A percentile compares a stretch with the other conserved stretches of the same genome.
phyloP scores from a whole-genome alignment of 139 green algal genomes.

The Ostreobium quekettii region DNA sequence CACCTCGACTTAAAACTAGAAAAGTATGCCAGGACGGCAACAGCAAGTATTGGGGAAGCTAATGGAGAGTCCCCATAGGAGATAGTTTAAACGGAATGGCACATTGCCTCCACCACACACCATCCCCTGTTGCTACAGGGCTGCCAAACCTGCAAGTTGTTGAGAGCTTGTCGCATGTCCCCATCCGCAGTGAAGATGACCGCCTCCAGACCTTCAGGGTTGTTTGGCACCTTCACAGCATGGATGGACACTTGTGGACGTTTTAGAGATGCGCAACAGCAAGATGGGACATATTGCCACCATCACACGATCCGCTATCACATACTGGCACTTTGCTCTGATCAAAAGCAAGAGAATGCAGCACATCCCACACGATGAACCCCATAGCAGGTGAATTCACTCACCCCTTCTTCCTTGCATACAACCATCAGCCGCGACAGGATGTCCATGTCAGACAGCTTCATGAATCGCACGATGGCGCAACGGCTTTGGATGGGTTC shows the following conservation, averaged over 20 bases:
- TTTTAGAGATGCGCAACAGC: too few species aligned
- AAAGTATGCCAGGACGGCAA: background rate
- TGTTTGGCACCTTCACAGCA: conserved; percentile 50
- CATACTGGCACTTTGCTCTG: too few species aligned
- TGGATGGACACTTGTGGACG: too few species aligned
- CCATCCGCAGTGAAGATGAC: conserved; percentile 97
- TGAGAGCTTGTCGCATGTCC: conserved; percentile 98
- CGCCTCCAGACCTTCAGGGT: conserved; percentile 81
- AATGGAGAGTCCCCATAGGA: background rate
- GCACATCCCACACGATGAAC: too few species aligned
- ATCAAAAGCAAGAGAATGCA: too few species aligned
- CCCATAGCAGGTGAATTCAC: too few species aligned
- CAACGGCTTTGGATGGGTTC: conserved; percentile 98
- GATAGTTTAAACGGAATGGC: background rate
- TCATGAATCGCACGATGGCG: conserved; percentile 86
- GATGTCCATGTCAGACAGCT: conserved; percentile 80
- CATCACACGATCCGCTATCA: too few species aligned
- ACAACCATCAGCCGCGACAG: conserved; percentile 75
- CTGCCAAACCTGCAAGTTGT: conserved; percentile 83
- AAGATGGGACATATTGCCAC: too few species aligned
- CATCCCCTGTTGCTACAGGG: background rate
- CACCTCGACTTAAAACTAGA: background rate
- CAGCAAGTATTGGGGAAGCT: background rate
- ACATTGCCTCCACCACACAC: background rate
- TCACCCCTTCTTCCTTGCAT: conserved; percentile 52